These are phyloP conservation scores for Grifola frondosa DNA, from an alignment of 1,284 basidiomycete genomes.

Conservation along the genomic window DNA sequence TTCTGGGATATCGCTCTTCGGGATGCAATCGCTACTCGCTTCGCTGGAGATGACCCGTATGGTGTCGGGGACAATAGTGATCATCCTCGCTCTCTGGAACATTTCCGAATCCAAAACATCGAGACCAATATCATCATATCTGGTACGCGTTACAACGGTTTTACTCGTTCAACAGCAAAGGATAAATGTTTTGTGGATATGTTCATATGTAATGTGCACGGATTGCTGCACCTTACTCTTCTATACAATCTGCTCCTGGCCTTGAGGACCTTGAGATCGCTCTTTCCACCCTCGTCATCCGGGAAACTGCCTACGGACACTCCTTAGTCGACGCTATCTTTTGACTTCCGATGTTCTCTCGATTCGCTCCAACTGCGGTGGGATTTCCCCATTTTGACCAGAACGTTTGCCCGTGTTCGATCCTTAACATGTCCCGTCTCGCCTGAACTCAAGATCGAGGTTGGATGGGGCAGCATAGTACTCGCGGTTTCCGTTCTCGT, in stretches of 20 bases:
- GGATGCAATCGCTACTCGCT: constrained; percentile 61
- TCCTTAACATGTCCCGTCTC: constrained; percentile 35
- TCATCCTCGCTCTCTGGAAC: constrained; percentile 40
- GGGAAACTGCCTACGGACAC: too few relatives aligned
- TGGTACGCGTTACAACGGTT: constrained; percentile 26
- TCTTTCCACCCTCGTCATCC: constrained; percentile 32
- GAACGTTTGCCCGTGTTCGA: constrained; percentile 47
- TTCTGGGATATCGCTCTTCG: constrained; percentile 52
- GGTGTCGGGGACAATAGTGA: constrained; percentile 50
- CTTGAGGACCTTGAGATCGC: constrained; percentile 48
- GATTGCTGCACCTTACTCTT: constrained; percentile 51
- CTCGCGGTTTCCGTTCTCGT: constrained; percentile 44
- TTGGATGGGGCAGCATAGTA: constrained; percentile 38
- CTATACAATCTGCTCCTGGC: constrained; percentile 76
- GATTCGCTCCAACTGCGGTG: constrained; percentile 44
- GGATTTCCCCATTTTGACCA: constrained; percentile 45
- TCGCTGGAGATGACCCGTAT: constrained; percentile 61
- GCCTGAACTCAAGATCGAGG: constrained; percentile 11
- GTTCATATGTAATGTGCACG: constrained; percentile 18
- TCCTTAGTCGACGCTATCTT: constrained; percentile 19
- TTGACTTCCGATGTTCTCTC: constrained; percentile 33
- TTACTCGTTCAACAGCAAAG: constrained; percentile 15
- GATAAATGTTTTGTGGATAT: constrained; percentile 26
- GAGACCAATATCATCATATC: constrained; percentile 40
- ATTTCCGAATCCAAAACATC: constrained; percentile 45